Base-by-base conservation (phyloP, 2,329 filamentous ascomycete genomes). In the Paraphaeosphaeria minitans region DNA sequence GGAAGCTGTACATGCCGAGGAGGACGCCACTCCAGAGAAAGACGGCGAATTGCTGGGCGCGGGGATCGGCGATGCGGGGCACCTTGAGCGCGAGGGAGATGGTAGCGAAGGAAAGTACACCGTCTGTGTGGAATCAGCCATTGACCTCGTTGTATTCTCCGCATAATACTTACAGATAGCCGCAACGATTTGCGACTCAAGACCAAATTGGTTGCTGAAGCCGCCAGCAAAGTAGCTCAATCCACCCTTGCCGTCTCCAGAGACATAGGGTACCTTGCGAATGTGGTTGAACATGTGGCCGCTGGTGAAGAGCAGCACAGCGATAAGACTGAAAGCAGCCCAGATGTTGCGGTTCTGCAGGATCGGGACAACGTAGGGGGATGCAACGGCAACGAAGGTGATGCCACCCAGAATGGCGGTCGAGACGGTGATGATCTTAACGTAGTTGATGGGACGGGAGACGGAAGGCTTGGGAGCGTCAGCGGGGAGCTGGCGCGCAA, bases 211-310 rank as follows among this genome's bases (percentile, higher is more conserved):
- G 75, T 88, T 97, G 77, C 94, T 92, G 79, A 99, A 99, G 0
- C 95, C 94, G 41, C 85, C 84, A 4, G 94, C 92, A 77, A 99
- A 95, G 77, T 98, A 98, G 73, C 80, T 91, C 62, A 99, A 86
- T 5, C 93, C 93, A 19, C 95, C 95, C 55, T 85, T 87, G 39
- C 92, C 92, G 74, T 98, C 88, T 43, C 90, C 91, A 43, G 88
- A 84, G 33, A 98, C 92, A 70, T 99, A 99, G 2, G 95, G 95
- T 2, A 96, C 92, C 77, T 95, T 94, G 68, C 96, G 87, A 73
- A 99, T 99, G 74, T 97, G 93, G 78, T 98, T 99, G 85, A 96
- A 99, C 96, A 99, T 99, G 79, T 98, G 93, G 41, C 95, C 96
- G 69, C 91, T 95, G 48, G 90, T 97, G 80, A 98, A 99, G 58